A percentile compares a stretch with the other conserved stretches of the same genome.
Evolutionary conservation across 2,329 filamentous ascomycete species (phyloP).

Genomic region (Tolypocladium album): DNA sequence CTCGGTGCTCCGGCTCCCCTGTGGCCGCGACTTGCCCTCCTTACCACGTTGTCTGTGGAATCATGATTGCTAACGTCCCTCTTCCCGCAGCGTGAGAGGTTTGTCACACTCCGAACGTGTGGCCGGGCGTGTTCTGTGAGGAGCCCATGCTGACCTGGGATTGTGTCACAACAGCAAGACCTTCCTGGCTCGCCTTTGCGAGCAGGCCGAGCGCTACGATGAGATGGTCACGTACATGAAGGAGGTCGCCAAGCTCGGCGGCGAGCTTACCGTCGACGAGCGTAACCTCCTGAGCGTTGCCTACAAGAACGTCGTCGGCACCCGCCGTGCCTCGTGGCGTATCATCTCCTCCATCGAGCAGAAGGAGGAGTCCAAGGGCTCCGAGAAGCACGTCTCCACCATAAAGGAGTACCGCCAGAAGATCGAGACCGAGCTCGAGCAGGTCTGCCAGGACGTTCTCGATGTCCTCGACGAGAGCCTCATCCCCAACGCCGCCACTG

Average conservation of each 20-base stretch:
- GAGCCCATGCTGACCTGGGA: background rate
- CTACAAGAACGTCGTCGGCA: conserved; percentile 99
- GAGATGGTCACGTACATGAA: conserved; percentile 99
- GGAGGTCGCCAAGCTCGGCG: conserved; percentile 86
- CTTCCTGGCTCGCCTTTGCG: conserved; percentile 98
- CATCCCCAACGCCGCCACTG: conserved; percentile 90
- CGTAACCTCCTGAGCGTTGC: conserved; percentile 96
- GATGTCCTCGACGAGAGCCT: conserved; percentile 87
- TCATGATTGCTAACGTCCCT: conserved; percentile 22
- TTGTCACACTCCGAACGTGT: conserved; percentile 23
- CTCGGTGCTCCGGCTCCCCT: background rate
- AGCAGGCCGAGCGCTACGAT: conserved; percentile 99
- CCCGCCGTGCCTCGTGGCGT: conserved; percentile 95
- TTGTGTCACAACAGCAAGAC: conserved; percentile 66
- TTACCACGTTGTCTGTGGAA: conserved; percentile 1
- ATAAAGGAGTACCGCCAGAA: conserved; percentile 97
- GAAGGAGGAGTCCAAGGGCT: conserved; percentile 99
- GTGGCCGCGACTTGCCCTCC: background rate
- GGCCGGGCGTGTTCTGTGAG: conserved; percentile 1
- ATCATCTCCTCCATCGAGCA: conserved; percentile 99
- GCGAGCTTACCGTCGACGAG: conserved; percentile 87
- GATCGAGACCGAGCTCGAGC: conserved; percentile 95
- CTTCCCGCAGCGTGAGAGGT: conserved; percentile 55
- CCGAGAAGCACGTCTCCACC: conserved; percentile 84
- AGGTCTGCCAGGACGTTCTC: conserved; percentile 96